phyloP scores from a whole-genome alignment of 2,329 filamentous ascomycete genomes.

The Epicoccum sorghinum region DNA sequence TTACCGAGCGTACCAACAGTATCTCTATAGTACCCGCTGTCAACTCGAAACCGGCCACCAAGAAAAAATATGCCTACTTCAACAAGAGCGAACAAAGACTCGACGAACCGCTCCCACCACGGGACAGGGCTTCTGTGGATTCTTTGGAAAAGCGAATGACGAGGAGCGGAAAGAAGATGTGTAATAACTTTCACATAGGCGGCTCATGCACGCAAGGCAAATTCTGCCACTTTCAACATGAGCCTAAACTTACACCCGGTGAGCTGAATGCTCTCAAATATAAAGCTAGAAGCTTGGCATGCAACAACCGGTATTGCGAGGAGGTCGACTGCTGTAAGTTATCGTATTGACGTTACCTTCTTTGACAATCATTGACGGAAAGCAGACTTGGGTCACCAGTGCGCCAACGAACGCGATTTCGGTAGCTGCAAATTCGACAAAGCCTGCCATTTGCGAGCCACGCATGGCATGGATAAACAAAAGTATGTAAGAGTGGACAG shows the following conservation, averaged over 20 bases:
- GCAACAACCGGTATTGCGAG: conserved; percentile 47
- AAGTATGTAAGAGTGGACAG: conserved; percentile 35
- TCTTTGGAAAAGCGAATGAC: conserved; percentile 42
- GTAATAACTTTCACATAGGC: conserved; percentile 44
- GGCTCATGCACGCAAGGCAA: conserved; percentile 49
- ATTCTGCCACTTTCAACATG: conserved; percentile 53
- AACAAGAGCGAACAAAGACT: conserved; percentile 53
- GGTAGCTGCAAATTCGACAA: conserved; percentile 46
- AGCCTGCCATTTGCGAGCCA: conserved; percentile 46
- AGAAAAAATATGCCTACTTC: conserved; percentile 48
- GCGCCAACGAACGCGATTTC: conserved; percentile 43
- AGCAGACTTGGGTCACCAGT: conserved; percentile 50
- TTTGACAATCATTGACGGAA: background rate
- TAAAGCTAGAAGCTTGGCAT: conserved; percentile 50
- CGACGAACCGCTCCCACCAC: conserved; percentile 47
- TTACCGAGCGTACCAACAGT: conserved; percentile 34
- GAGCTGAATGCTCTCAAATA: conserved; percentile 51
- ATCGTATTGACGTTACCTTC: no score
- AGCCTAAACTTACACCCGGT: conserved; percentile 44
- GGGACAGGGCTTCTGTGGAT: conserved; percentile 29
- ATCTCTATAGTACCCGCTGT: conserved; percentile 46
- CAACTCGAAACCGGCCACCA: conserved; percentile 25
- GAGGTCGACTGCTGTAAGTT: conserved; percentile 51
- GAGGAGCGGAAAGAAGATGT: conserved; percentile 39
- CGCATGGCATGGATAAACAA: conserved; percentile 50